phyloP scores from a whole-genome alignment of 2,329 filamentous ascomycete species.

The Scedosporium minutisporum region DNA sequence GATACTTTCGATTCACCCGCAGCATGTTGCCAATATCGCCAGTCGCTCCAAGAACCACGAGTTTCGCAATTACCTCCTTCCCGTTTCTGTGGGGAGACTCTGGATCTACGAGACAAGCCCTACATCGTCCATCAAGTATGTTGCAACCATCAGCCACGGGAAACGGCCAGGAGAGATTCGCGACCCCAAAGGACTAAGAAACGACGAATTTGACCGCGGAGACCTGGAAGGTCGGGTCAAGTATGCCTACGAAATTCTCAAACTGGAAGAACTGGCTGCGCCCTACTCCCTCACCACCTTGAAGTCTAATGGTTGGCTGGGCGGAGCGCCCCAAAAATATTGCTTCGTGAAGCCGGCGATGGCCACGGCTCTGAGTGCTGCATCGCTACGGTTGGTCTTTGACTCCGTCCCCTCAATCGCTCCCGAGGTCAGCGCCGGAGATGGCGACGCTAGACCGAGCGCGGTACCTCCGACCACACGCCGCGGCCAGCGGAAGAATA shows the following conservation, averaged over 20 bases:
- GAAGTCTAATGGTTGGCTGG: neutral
- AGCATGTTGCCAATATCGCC: constrained; percentile 35
- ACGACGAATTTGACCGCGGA: constrained; percentile 16
- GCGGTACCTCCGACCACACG: too few relatives aligned
- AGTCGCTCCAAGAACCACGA: constrained; percentile 40
- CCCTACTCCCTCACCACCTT: neutral
- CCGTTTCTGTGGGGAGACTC: constrained; percentile 35
- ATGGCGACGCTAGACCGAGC: too few relatives aligned
- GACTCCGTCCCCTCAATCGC: too few relatives aligned
- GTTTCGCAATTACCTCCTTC: constrained; percentile 41
- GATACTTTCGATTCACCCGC: constrained; percentile 33
- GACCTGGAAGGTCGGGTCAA: constrained; percentile 15
- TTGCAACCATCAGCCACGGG: constrained; percentile 37
- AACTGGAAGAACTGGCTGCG: constrained; percentile 11
- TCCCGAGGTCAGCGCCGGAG: too few relatives aligned
- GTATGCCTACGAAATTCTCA: constrained; percentile 30
- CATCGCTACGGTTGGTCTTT: too few relatives aligned
- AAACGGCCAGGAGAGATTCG: constrained; percentile 38
- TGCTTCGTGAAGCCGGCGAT: constrained; percentile 1
- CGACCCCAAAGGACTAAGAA: constrained; percentile 34
- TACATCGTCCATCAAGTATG: constrained; percentile 36
- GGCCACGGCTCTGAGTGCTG: neutral
- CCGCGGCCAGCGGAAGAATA: too few relatives aligned
- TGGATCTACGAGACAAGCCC: constrained; percentile 47
- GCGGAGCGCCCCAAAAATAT: neutral